Evolutionary conservation across 1,139 yeast species (phyloP), one percentile per base, ranked within the genome.

Genomic region (Entelexis sorbosivorans): DNA sequence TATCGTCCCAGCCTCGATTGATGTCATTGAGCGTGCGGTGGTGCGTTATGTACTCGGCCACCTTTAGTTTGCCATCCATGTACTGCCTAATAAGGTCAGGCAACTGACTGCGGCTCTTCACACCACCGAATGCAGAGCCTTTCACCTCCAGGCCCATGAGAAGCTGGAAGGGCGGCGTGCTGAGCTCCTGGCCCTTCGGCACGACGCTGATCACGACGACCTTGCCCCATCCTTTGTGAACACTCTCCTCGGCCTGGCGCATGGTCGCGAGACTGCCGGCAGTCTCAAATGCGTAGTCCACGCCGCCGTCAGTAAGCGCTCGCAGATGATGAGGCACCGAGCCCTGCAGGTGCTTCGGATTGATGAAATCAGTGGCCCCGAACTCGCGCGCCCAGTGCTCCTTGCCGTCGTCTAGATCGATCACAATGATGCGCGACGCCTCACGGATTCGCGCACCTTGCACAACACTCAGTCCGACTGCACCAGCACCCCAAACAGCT

Each of bases 151-250:
- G 82, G 62, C 98, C 98, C 44, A 97, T 91, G 60, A 93, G 97
- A 69, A 91, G 79, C 74, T 91, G 97, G 86, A 91, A 91, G 56
- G 98, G 98, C 72, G 97, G 81, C 52, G 97, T 91, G 51, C 95
- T 72, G 60, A 93, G 89, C 71, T 91, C 97, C 70, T 88, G 77
- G 61, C 98, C 98, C 46, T 96, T 95, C 61, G 96, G 95, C 44
- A 98, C 98, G 61, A 93, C 98, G 66, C 98, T 98, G 66, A 91
- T 91, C 63, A 91, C 75, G 62, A 91, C 75, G 28, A 96, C 87
- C 63, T 82, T 79, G 69, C 98, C 98, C 97, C 98, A 91, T 58
- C 98, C 98, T 73, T 89, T 89, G 75, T 91, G 97, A 69, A 96
- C 87, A 34, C 95, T 87, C 73, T 91, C 97, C 61, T 91, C 76